Percentiles rank a stretch among this genome's conserved stretches.
phyloP scores from a whole-genome alignment of 1,139 yeast genomes.

The Hyphopichia fennica region DNA sequence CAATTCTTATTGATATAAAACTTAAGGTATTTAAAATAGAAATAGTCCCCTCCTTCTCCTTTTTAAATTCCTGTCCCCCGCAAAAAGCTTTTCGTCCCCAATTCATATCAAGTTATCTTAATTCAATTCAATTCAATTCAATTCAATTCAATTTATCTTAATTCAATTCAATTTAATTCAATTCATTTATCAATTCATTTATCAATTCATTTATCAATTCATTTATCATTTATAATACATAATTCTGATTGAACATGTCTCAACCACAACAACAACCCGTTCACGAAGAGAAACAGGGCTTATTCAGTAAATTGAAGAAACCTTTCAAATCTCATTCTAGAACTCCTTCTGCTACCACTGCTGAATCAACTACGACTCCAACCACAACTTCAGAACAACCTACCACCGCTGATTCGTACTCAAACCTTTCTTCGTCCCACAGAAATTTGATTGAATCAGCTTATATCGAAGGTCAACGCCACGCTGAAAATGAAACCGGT shows the following conservation, averaged over 20 bases:
- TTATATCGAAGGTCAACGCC: conserved; percentile 24
- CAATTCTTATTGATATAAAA: too few species aligned
- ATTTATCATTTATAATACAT: neutral
- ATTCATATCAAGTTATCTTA: too few species aligned
- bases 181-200: neutral
- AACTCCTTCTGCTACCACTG: conserved; percentile 13
- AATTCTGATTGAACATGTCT: neutral
- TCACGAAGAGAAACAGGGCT: conserved; percentile 19
- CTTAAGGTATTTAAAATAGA: too few species aligned
- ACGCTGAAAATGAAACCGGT: conserved; percentile 15
- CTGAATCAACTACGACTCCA: conserved; percentile 6
- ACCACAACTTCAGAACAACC: conserved; percentile 7
- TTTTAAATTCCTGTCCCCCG: too few species aligned
- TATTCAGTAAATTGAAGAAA: conserved; percentile 27
- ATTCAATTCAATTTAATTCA: too few species aligned
- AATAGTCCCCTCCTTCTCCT: too few species aligned
- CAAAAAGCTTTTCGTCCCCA: too few species aligned
- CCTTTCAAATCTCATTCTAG: conserved; percentile 27
- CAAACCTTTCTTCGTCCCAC: neutral
- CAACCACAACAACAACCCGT: neutral
- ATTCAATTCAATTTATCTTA: too few species aligned
- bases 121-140: too few species aligned
- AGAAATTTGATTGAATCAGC: conserved; percentile 14
- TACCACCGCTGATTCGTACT: conserved; percentile 6
- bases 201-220: neutral